These are phyloP conservation scores for Conoideocrella luteorostrata DNA, from an alignment of 2,329 filamentous ascomycete genomes.

Conservation along the genomic window DNA sequence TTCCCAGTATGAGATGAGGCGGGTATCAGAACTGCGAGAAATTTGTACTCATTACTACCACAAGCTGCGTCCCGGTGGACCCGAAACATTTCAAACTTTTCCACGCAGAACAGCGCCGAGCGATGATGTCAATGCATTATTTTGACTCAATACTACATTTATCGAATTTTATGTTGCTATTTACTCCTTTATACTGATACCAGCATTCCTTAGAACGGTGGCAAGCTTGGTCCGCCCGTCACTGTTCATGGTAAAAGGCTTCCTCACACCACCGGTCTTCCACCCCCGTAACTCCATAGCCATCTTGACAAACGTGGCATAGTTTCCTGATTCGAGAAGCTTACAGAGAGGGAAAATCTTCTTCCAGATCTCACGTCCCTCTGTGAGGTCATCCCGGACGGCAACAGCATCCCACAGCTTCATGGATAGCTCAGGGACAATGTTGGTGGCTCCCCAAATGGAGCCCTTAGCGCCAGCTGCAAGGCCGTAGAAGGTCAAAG, in stretches of 20 bases:
- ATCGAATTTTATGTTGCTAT: too few relatives aligned
- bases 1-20: too few relatives aligned
- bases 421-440: slow-evolving; percentile 42
- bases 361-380: slow-evolving; percentile 38
- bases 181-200: too few relatives aligned
- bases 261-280: slow-evolving; percentile 40
- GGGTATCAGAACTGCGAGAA: too few relatives aligned
- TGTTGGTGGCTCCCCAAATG: slow-evolving; percentile 45
- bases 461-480: slow-evolving; percentile 42
- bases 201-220: too few relatives aligned
- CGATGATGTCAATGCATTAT: too few relatives aligned
- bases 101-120: too few relatives aligned
- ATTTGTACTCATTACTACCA: too few relatives aligned
- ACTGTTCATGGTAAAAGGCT: slow-evolving; percentile 35
- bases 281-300: slow-evolving; percentile 40
- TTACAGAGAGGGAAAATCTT: slow-evolving; percentile 45
- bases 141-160: too few relatives aligned
- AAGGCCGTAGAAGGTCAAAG: slow-evolving; percentile 45
- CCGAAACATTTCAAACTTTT: too few relatives aligned
- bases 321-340: slow-evolving; percentile 42
- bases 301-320: slow-evolving; percentile 41
- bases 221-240: not conserved
- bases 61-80: too few relatives aligned
- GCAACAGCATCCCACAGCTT: slow-evolving; percentile 39
- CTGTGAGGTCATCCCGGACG: slow-evolving; percentile 30